These are phyloP conservation scores for Chrysanthemum seticuspe DNA, from an alignment of 129 eudicot species.

Conservation along the genomic window DNA sequence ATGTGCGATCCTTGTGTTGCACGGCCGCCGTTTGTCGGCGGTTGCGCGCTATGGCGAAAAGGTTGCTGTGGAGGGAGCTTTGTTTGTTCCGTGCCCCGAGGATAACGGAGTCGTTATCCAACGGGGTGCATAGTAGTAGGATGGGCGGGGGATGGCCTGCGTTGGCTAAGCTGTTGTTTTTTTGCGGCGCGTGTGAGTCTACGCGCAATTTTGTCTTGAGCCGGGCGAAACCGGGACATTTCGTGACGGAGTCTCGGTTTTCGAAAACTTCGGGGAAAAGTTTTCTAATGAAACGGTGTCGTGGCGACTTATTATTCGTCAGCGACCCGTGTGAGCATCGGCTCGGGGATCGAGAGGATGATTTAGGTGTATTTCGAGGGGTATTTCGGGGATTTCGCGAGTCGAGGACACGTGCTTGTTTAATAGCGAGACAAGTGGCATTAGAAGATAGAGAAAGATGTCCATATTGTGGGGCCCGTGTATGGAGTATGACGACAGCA, in stretches of 20 bases:
- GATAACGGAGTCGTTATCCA: slow-evolving; percentile 50
- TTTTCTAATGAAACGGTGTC: slow-evolving; percentile 54
- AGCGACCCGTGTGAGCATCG: slow-evolving; percentile 92
- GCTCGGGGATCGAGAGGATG: slow-evolving; percentile 44
- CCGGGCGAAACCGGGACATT: slow-evolving; percentile 52
- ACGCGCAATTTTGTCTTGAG: slow-evolving; percentile 42
- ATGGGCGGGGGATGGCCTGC: slow-evolving; percentile 82
- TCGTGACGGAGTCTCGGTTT: slow-evolving; percentile 58
- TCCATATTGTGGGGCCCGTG: slow-evolving; percentile 77
- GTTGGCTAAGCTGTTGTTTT: slow-evolving; percentile 69
- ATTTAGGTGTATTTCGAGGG: slow-evolving; percentile 77
- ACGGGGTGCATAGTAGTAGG: slow-evolving; percentile 45
- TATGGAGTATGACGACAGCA: slow-evolving; percentile 82
- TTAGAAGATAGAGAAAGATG: slow-evolving; percentile 61
- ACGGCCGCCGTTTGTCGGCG: slow-evolving; percentile 56
- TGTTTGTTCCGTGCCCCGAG: slow-evolving; percentile 75
- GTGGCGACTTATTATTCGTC: slow-evolving; percentile 64
- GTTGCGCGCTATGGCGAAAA: slow-evolving; percentile 69
- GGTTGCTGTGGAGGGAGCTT: slow-evolving; percentile 75
- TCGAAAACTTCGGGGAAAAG: slow-evolving; percentile 91
- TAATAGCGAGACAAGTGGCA: slow-evolving; percentile 48
- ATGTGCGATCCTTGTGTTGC: slow-evolving; percentile 51
- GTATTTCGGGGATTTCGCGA: slow-evolving; percentile 67
- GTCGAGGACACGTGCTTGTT: slow-evolving; percentile 57
- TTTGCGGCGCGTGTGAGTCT: slow-evolving; percentile 68